Evolutionary conservation across 495 filamentous ascomycete species (phyloP), one percentile per base, ranked within the genome.

Genomic region (Penicillium manginii): DNA sequence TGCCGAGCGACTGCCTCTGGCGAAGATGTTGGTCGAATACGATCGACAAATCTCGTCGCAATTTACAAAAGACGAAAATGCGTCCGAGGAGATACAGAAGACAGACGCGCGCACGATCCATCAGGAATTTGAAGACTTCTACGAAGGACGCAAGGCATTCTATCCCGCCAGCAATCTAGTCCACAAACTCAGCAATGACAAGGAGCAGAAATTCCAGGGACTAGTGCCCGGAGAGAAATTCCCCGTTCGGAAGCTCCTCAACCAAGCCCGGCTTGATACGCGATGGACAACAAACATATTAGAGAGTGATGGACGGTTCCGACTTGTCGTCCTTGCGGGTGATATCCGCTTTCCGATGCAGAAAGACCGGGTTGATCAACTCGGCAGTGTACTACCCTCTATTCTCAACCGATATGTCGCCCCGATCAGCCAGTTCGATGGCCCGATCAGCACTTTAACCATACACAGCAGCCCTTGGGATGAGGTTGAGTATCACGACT

Each of bases 1-100:
- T 64, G 64, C 73, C 5, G 88, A 90, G 63, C 76, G 88, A 12
- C 79, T 80, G 12, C 72, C 72, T 17, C 76, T 90, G 39, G 88
- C 87, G 6, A 77, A 86, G 59, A 82, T 85, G 49, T 77, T 91
- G 15, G 85, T 90, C 43, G 75, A 78, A 39, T 89, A 88, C 59
- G 87, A 89, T 62, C 75, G 75, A 35, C 73, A 71, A 31, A 83
- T 82, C 39, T 54, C 40, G 15, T 43, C 40, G 6, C 40, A 43
- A 6, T 43, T 43, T 18, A 43, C 17, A 19, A 43, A 19, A 18
- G 40, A 43, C 17, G 40, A 43, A 43, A 17, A 9, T 17, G 7
- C 40, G 17, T 17, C 35, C 11, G 35, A 39, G 4, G 35, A 39
- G 1, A 39, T n/a, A 39, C 11, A 12, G 5, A 39, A 39, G 35